Percentiles rank a stretch among this genome's conserved stretches.
Evolutionary conservation across 441 rosid genomes (phyloP).

Genomic region (Pelargonium cotyledonis): DNA sequence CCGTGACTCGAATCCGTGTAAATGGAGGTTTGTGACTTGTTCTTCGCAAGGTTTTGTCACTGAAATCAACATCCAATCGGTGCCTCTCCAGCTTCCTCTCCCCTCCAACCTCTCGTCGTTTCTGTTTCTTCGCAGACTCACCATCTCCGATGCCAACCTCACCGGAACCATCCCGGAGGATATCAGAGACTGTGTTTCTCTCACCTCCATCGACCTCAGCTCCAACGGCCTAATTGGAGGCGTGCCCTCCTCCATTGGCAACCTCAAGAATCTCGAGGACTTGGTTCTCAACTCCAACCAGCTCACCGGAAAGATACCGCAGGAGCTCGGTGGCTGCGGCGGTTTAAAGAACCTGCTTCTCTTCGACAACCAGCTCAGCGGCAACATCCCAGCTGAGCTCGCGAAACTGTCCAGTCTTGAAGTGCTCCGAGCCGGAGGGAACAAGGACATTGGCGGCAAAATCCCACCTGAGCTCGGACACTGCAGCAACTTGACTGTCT

Average conservation of each 20-base stretch:
- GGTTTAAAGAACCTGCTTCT: constrained; percentile 46
- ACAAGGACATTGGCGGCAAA: constrained; percentile 60
- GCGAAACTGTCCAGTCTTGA: constrained; percentile 54
- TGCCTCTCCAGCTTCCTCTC: constrained; percentile 49
- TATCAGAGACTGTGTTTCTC: constrained; percentile 27
- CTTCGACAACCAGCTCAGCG: constrained; percentile 61
- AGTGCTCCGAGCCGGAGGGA: constrained; percentile 80
- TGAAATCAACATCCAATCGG: constrained; percentile 51
- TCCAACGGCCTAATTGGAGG: constrained; percentile 59
- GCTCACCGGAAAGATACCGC: constrained; percentile 76
- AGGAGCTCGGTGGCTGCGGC: constrained; percentile 43
- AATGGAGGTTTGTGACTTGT: constrained; percentile 75
- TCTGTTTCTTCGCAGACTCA: constrained; percentile 41
- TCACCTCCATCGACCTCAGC: constrained; percentile 44
- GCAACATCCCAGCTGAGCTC: constrained; percentile 59
- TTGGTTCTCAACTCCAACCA: constrained; percentile 73
- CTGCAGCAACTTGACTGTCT: constrained; percentile 60
- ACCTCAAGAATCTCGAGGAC: constrained; percentile 43
- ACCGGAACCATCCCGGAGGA: constrained; percentile 46
- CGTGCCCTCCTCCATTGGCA: constrained; percentile 11
- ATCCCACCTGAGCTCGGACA: constrained; percentile 76
- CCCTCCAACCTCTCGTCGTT: constrained; percentile 52
- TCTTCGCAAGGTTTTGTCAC: constrained; percentile 60
- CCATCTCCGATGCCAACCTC: constrained; percentile 64
- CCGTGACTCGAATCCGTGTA: constrained; percentile 59